These are phyloP conservation scores for Eimeria acervulina DNA, from an alignment of 169 alveolate genomes.

Conservation along the genomic window DNA sequence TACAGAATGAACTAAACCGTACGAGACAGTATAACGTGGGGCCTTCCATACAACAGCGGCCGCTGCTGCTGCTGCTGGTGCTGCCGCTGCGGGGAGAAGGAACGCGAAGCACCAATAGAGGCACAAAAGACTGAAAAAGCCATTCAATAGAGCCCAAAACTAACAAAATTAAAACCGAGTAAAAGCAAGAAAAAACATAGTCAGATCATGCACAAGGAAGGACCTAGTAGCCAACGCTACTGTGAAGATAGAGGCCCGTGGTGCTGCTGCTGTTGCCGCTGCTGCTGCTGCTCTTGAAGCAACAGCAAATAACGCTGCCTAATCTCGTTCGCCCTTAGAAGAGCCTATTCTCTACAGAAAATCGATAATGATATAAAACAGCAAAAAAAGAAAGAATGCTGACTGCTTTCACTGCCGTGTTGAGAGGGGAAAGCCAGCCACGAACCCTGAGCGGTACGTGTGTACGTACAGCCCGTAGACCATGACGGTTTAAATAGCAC, in stretches of 20 bases:
- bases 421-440: background rate
- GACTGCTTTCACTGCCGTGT: background rate
- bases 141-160: background rate
- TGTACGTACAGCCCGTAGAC: constrained; percentile 7
- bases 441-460: background rate
- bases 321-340: background rate
- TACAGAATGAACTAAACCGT: background rate
- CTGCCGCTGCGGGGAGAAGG: background rate
- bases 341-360: background rate
- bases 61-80: background rate
- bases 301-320: background rate
- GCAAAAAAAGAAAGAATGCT: background rate
- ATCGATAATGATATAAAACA: background rate
- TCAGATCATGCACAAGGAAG: background rate
- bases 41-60: background rate
- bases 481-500: background rate
- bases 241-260: constrained; percentile 12
- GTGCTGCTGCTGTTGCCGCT: constrained; percentile 7
- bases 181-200: background rate
- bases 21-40: background rate
- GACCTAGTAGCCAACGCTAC: background rate
- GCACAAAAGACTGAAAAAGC: background rate
- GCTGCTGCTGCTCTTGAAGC: constrained; percentile 10
- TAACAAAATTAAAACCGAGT: background rate
- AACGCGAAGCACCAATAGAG: background rate